phyloP scores from a whole-genome alignment of 345 rosid genomes.

The Eucalyptus brandiana region DNA sequence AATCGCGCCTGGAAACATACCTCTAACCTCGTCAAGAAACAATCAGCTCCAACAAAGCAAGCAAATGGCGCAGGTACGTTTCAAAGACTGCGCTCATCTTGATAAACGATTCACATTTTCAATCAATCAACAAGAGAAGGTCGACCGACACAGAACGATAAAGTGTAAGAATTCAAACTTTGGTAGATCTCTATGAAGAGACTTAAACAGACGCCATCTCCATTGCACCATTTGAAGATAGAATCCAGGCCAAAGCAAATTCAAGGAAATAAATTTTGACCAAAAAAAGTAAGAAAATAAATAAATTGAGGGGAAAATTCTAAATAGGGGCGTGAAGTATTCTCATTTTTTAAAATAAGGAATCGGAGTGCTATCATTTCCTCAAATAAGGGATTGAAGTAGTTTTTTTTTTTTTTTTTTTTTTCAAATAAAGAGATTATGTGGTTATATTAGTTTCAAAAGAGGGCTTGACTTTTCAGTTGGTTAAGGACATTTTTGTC shows the following conservation, averaged over 20 bases:
- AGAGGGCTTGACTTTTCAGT: too few relatives aligned
- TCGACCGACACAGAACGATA: background rate
- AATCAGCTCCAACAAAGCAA: background rate
- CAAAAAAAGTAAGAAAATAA: too few relatives aligned
- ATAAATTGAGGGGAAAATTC: too few relatives aligned
- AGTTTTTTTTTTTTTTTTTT: too few relatives aligned
- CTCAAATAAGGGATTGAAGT: too few relatives aligned
- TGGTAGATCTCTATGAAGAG: background rate
- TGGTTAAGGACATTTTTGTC: accelerated
- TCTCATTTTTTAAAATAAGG: too few relatives aligned
- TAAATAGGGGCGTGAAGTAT: too few relatives aligned
- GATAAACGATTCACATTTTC: background rate
- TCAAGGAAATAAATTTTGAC: background rate
- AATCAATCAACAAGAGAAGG: background rate
- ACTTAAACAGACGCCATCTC: background rate
- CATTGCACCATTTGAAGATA: background rate
- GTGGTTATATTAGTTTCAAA: too few relatives aligned
- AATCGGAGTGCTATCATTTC: accelerated
- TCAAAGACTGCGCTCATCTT: background rate
- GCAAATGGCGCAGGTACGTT: background rate
- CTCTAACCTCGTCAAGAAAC: background rate
- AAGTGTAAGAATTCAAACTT: background rate
- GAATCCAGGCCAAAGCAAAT: background rate
- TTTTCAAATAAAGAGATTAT: too few relatives aligned
- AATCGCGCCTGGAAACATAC: background rate